Conservation (phyloP, 169 alveolate genomes). For the Plasmodium gaboni region DNA sequence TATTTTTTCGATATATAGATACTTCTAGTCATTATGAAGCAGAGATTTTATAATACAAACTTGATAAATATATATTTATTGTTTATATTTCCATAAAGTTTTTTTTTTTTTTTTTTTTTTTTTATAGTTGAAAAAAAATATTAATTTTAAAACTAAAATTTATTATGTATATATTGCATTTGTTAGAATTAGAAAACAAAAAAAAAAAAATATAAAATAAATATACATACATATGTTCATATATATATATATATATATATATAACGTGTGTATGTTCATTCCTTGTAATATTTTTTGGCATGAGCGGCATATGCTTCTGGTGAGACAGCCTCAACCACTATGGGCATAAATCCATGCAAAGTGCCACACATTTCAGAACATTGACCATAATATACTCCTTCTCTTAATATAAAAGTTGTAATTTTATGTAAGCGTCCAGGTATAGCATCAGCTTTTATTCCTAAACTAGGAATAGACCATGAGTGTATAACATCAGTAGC, state of each 20-base stretch:
- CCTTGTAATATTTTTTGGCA: constrained; percentile 93
- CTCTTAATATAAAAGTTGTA: constrained; percentile 91
- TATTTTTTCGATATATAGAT: too few species aligned
- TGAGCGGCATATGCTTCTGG: constrained; percentile 94
- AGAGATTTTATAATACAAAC: too few species aligned
- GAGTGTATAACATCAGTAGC: constrained; percentile 90
- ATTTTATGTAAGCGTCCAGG: constrained; percentile 92
- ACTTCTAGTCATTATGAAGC: too few species aligned
- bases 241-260: neutral
- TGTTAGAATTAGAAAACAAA: neutral
- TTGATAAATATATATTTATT: too few species aligned
- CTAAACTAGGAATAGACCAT: constrained; percentile 90
- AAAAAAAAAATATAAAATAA: neutral
- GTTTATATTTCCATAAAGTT: too few species aligned
- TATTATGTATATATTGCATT: too few species aligned
- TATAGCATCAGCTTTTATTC: constrained; percentile 93
- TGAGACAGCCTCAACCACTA: constrained; percentile 92
- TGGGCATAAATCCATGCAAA: constrained; percentile 94
- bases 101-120: too few species aligned
- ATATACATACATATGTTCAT: neutral
- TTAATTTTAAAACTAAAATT: too few species aligned
- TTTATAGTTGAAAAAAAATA: too few species aligned
- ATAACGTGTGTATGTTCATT: constrained; percentile 20
- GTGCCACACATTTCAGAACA: constrained; percentile 94
- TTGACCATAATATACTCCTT: constrained; percentile 95